Base-by-base conservation (phyloP, 306 rosid species). In the Cyamopsis tetragonoloba region DNA sequence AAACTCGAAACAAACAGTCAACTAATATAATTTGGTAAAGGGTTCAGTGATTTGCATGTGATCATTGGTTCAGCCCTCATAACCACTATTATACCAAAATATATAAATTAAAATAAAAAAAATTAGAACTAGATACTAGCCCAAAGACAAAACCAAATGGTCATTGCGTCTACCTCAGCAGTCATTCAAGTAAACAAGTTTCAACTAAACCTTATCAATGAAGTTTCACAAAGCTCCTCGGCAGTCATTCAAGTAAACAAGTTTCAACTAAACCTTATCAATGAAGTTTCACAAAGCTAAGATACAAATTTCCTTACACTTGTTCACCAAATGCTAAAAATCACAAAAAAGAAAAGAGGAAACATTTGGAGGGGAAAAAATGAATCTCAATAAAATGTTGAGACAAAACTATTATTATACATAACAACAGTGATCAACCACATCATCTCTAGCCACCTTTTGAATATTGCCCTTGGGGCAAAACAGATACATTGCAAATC, bases 341-440 rank as follows among this genome's bases (percentile, higher is more conserved):
- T 51, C 48, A 17, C 56, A 62, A 35, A 67, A 62, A 35, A 67
- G 18, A 4, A 43, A 65, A 72, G 37, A 20, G 50, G 69, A 50
- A 41, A n/a, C 69, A 53, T 67, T 62, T 37, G 17, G 54, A 48
- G 38, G 66, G 69, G 5, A 19, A 59, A 79, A 77, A 76, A 76
- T 76, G 77, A 81, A 77, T 72, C 28, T 81, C 39, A 62, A 72
- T 62, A 10, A 72, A 54, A 41, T 56, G 32, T 49, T 53, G n/a
- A 60, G 27, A 61, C 66, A 76, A 67, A 71, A 61, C 44, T 73
- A 79, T 46, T 72, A 72, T 46, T 72, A 72, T 72, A 81, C 71
- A 72, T 6, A 38, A 76, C 70, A 70, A 50, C 71, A 72, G 48
- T 31, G 67, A 54, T 61, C 78, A 57, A 15, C 59, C 53, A 44